These are phyloP conservation scores for Saccharomyces hybrid DNA, from an alignment of 1,139 yeast species.

Conservation along the genomic window DNA sequence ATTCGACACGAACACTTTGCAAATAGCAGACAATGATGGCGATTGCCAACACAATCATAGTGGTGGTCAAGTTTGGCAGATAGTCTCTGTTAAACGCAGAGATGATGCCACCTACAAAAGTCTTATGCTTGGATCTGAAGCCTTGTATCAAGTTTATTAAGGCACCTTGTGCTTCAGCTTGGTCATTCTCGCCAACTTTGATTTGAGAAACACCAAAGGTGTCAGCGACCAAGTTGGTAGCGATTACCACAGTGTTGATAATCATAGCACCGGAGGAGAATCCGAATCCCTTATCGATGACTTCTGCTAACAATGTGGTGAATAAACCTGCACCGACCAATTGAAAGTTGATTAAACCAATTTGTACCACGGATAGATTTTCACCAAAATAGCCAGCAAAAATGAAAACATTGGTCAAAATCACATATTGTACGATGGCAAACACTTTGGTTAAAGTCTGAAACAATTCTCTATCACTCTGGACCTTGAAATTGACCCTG, in stretches of 20 bases:
- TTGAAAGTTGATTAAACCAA: constrained; percentile 52
- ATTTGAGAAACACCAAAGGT: constrained; percentile 57
- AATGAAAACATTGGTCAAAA: constrained; percentile 43
- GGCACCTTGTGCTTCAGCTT: constrained; percentile 66
- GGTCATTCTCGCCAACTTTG: constrained; percentile 35
- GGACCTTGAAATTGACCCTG: constrained; percentile 65
- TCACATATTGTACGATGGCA: constrained; percentile 40
- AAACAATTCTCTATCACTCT: constrained; percentile 73
- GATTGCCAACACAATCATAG: constrained; percentile 46
- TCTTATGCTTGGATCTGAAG: constrained; percentile 38
- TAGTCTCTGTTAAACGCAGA: constrained; percentile 66
- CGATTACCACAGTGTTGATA: constrained; percentile 55
- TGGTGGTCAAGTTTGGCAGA: constrained; percentile 69
- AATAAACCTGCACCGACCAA: constrained; percentile 57
- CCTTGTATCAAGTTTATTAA: constrained; percentile 53
- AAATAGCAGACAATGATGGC: constrained; percentile 45
- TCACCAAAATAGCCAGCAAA: constrained; percentile 65
- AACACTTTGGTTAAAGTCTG: constrained; percentile 80
- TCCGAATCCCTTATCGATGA: constrained; percentile 86
- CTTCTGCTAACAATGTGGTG: constrained; percentile 61
- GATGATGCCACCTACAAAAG: constrained; percentile 43
- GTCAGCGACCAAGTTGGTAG: constrained; percentile 63
- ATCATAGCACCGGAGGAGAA: constrained; percentile 76
- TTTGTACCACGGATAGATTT: constrained; percentile 29
- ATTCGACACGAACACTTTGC: constrained; percentile 66